phyloP scores from a whole-genome alignment of 2,329 filamentous ascomycete species.

The Fusarium clavum region DNA sequence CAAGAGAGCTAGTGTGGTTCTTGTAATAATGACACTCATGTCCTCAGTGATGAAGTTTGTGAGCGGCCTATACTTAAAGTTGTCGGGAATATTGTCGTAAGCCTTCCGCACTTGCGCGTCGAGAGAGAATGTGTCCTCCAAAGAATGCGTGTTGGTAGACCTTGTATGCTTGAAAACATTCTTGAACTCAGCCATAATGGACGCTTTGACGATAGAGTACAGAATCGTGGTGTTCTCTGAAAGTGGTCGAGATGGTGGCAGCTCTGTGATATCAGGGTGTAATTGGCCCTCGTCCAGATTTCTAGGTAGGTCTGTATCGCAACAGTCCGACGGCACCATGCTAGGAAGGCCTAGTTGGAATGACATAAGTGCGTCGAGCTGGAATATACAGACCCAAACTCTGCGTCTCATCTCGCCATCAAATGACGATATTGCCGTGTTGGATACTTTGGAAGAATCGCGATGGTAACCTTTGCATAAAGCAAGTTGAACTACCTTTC shows the following conservation, averaged over 20 bases:
- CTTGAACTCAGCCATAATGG: constrained; percentile 45
- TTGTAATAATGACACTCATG: constrained; percentile 41
- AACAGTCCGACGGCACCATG: constrained; percentile 52
- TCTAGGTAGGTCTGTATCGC: constrained; percentile 35
- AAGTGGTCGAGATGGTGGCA: constrained; percentile 32
- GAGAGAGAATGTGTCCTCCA: constrained; percentile 33
- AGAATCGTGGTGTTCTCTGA: constrained; percentile 36
- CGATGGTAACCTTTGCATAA: constrained; percentile 62
- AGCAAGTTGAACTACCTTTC: constrained; percentile 57
- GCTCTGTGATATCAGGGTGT: not conserved
- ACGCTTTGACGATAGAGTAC: constrained; percentile 48
- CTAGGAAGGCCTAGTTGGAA: constrained; percentile 62
- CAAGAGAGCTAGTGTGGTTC: constrained; percentile 48
- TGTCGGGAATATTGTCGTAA: constrained; percentile 43
- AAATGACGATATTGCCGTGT: constrained; percentile 52
- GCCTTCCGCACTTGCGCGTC: constrained; percentile 35
- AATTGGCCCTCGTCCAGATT: constrained; percentile 42
- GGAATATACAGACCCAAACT: constrained; percentile 57
- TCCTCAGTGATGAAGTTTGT: constrained; percentile 46
- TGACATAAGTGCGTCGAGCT: constrained; percentile 59
- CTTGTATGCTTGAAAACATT: constrained; percentile 39
- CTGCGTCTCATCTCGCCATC: constrained; percentile 62
- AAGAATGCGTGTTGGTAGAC: constrained; percentile 7
- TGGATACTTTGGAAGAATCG: constrained; percentile 55
- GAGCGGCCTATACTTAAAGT: constrained; percentile 42